Percentiles rank a stretch among this genome's conserved stretches.
Conservation (phyloP, 2,329 filamentous ascomycete genomes). For the Trichoderma sp. region DNA sequence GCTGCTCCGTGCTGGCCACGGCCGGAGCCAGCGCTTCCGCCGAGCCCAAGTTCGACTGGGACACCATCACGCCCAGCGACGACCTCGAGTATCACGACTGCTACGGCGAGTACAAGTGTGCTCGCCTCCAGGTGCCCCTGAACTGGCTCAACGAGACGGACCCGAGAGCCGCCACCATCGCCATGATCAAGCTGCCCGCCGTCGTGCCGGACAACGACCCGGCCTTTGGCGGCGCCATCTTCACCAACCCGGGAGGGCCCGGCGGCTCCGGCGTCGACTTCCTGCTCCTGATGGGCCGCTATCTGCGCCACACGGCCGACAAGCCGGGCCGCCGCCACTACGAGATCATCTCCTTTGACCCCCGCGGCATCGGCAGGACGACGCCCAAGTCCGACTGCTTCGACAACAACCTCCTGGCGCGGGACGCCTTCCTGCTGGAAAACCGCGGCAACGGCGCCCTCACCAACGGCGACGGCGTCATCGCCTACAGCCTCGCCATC, state of each 20-base stretch:
- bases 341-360: constrained; percentile 50
- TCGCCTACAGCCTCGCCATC: constrained; percentile 38
- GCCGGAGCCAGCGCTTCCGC: not conserved
- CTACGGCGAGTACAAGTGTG: constrained; percentile 45
- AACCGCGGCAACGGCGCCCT: constrained; percentile 38
- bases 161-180: constrained; percentile 42
- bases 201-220: constrained; percentile 43
- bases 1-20: constrained; percentile 56
- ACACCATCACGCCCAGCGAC: constrained; percentile 39
- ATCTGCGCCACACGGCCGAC: constrained; percentile 38
- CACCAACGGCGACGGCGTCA: constrained; percentile 27
- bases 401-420: constrained; percentile 36
- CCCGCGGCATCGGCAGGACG: constrained; percentile 46
- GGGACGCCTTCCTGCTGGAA: constrained; percentile 39
- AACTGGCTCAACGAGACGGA: constrained; percentile 45
- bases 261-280: constrained; percentile 45
- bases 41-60: constrained; percentile 42
- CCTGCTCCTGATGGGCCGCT: constrained; percentile 34
- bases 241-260: constrained; percentile 51
- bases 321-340: constrained; percentile 41
- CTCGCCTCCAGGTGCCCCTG: constrained; percentile 48
- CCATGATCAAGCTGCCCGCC: constrained; percentile 47
- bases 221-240: constrained; percentile 47
- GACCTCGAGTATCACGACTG: constrained; percentile 46
- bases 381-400: constrained; percentile 47